A percentile compares a stretch with the other conserved stretches of the same genome.
Evolutionary conservation across 768 basidiomycete species (phyloP).

Genomic region (Boletus insuetus): DNA sequence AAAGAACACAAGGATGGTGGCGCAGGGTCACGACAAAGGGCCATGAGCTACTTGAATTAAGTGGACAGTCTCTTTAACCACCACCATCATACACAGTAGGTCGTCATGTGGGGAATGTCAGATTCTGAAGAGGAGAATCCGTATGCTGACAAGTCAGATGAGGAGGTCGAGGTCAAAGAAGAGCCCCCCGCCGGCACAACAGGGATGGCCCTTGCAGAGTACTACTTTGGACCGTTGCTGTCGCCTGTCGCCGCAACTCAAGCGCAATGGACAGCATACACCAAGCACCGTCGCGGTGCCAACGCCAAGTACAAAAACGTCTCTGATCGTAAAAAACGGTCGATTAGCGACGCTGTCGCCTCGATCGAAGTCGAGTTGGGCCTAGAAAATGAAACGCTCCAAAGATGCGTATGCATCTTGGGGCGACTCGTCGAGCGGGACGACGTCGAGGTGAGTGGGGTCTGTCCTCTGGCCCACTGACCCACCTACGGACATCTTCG

Average conservation of each 20-base stretch:
- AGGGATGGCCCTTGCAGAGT: slow-evolving; percentile 6
- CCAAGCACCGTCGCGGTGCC: slow-evolving; percentile 1
- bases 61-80: background rate
- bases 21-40: no score
- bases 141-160: no score
- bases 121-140: no score
- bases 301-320: background rate
- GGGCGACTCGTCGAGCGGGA: background rate
- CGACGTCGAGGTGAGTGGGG: background rate
- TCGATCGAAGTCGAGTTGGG: slow-evolving; percentile 2
- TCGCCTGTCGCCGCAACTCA: slow-evolving; percentile 1
- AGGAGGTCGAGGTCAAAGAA: no score
- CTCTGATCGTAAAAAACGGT: background rate
- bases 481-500: background rate
- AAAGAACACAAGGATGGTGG: no score
- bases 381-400: background rate
- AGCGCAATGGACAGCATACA: slow-evolving; percentile 3
- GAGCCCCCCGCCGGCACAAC: background rate
- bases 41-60: background rate
- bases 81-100: background rate
- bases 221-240: slow-evolving; percentile 5
- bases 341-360: background rate
- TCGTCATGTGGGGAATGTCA: no score
- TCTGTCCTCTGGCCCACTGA: background rate
- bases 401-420: slow-evolving; percentile 6